Base-by-base conservation (phyloP, 345 rosid species). In the Lagerstroemia speciosa region DNA sequence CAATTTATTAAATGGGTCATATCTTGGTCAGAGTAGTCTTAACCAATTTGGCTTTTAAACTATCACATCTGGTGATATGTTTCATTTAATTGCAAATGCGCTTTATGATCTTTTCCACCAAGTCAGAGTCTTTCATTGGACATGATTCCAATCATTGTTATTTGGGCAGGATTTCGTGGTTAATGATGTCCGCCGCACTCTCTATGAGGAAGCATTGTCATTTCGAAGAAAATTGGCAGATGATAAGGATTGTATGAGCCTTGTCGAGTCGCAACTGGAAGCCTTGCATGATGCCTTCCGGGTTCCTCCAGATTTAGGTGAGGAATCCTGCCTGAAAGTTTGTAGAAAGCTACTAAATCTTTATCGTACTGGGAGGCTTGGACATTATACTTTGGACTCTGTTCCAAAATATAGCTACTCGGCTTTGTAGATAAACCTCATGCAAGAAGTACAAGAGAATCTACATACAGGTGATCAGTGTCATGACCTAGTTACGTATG, bases 321-420 rank as follows among this genome's bases (percentile, higher is more conserved):
- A 73, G 67, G 82, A 78, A 34, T 78, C 65, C 66, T 36, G 66
- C 24, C 15, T 60, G 38, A 84, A 68, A 69, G 88, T 86, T 69
- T 88, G 87, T 58, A 65, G 72, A 24, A 91, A 86, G 83, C 64
- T 91, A 70, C 75, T 89, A 62, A 86, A 87, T 80, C 72, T 91
- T n/a, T 89, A 74, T 67, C 89, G 90, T 27, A 89, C 89, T n/a
- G 97, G 93, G 66, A 83, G 96, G 79, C 86, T 91, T 43, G 97
- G 91, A 57, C 95, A 80, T 68, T 84, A 83, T 75, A 85, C 87
- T 8, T 46, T 92, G 65, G 98, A 92, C 66, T 64, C 68, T 64
- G 70, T 78, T 72, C 74, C 87, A 22, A 37, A 67, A 26, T 26
- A 69, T 15, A 14, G 34, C 33, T 14, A 14, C 5, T 27, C 9